Conservation (phyloP, 1,139 yeast genomes). For the Pichia sp. region DNA sequence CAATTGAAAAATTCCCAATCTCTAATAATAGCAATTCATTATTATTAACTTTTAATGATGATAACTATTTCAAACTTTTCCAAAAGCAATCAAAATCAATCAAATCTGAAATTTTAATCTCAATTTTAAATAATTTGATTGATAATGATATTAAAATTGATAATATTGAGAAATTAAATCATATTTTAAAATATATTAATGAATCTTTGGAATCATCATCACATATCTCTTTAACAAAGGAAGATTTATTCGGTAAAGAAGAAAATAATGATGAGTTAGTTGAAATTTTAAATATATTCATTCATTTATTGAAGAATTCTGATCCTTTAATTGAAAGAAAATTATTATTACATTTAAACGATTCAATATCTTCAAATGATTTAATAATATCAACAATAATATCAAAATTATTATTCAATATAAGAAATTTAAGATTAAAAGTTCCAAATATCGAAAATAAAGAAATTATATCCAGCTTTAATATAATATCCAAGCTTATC, state of each 20-base stretch:
- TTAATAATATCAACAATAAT: slow-evolving; percentile 74
- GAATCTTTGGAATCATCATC: slow-evolving; percentile 19
- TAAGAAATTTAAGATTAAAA: slow-evolving; percentile 43
- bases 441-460: slow-evolving; percentile 19
- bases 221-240: slow-evolving; percentile 7
- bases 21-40: slow-evolving; percentile 18
- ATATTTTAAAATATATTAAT: slow-evolving; percentile 35
- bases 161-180: slow-evolving; percentile 36
- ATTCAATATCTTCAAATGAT: slow-evolving; percentile 27
- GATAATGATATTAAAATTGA: slow-evolving; percentile 22
- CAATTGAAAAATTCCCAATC: slow-evolving; percentile 37
- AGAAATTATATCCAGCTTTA: slow-evolving; percentile 48
- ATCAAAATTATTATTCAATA: slow-evolving; percentile 48
- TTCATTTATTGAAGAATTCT: slow-evolving; percentile 49
- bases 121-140: slow-evolving; percentile 36
- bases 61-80: slow-evolving; percentile 38
- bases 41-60: slow-evolving; percentile 28
- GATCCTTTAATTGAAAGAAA: slow-evolving; percentile 48
- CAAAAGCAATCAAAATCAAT: slow-evolving; percentile 31
- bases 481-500: slow-evolving; percentile 63
- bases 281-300: slow-evolving; percentile 53
- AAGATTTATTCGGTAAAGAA: slow-evolving; percentile 29
- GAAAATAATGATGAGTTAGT: slow-evolving; percentile 47
- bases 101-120: slow-evolving; percentile 37
- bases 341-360: slow-evolving; percentile 49